Conservation (phyloP, 139 green algal genomes). For the Closterium sp. region DNA sequence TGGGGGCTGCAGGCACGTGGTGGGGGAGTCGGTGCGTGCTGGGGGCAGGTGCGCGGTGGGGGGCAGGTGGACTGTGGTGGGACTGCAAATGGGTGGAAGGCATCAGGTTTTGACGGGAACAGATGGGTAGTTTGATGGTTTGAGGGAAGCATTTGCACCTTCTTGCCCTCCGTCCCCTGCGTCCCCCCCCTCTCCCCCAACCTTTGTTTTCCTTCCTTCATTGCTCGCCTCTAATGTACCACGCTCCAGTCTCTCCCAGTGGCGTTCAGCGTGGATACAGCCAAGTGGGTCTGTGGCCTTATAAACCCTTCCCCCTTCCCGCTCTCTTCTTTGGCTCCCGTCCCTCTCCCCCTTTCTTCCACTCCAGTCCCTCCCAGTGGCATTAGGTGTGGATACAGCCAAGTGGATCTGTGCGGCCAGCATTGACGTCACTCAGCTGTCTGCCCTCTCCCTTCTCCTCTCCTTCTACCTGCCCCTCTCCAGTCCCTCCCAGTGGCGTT, state of each 20-base stretch:
- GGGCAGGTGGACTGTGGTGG: neutral
- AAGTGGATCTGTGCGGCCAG: constrained; percentile 96
- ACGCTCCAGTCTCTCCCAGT: constrained; percentile 84
- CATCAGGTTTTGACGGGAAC: too few species aligned
- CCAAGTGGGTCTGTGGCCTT: constrained; percentile 98
- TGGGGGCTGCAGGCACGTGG: neutral
- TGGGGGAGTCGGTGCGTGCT: too few species aligned
- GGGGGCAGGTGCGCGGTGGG: neutral
- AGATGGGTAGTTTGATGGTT: too few species aligned
- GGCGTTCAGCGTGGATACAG: constrained; percentile 92
- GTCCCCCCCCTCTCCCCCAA: neutral
- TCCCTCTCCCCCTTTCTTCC: neutral
- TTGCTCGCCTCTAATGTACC: neutral
- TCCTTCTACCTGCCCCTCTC: too few species aligned
- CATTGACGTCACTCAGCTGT: constrained; percentile 88
- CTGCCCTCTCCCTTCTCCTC: neutral
- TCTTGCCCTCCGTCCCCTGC: constrained; percentile 47
- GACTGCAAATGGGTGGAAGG: too few species aligned
- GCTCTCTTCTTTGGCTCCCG: too few species aligned
- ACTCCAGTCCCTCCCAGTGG: constrained; percentile 90
- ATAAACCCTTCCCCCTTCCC: constrained; percentile 84
- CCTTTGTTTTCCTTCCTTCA: neutral
- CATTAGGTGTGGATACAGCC: constrained; percentile 93
- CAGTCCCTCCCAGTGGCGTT: constrained; percentile 95
- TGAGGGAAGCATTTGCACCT: too few species aligned